Evolutionary conservation across 352 stramenopile species (phyloP).

Genomic region (Pythium insidiosum): DNA sequence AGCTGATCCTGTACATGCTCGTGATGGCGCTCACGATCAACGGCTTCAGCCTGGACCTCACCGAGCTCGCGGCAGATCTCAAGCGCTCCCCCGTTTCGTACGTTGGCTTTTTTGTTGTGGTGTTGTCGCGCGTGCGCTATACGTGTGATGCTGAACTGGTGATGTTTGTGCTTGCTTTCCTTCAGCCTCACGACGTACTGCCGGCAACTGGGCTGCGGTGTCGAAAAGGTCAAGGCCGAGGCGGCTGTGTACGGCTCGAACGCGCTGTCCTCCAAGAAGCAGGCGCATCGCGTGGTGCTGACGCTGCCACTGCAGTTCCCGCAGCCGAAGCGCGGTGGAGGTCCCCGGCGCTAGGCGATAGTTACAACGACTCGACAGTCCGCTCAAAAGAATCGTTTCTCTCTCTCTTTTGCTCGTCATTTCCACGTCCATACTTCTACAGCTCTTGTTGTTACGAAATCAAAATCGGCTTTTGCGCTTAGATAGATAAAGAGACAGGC

Average conservation of each 20-base stretch:
- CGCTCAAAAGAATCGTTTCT: no score
- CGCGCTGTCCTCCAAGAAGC: slow-evolving; percentile 60
- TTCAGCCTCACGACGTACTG: slow-evolving; percentile 47
- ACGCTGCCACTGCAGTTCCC: slow-evolving; percentile 76
- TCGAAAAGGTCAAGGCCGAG: slow-evolving; percentile 68
- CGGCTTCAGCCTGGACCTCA: slow-evolving; percentile 67
- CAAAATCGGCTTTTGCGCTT: no score
- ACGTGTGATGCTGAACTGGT: slow-evolving; percentile 1
- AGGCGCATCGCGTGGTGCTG: slow-evolving; percentile 55
- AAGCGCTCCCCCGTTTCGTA: slow-evolving; percentile 46
- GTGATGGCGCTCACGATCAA: slow-evolving; percentile 69
- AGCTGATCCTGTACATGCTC: slow-evolving; percentile 70
- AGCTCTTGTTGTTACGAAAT: no score
- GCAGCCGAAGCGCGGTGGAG: slow-evolving; percentile 48
- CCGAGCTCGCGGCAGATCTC: slow-evolving; percentile 54
- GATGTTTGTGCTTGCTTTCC: not conserved
- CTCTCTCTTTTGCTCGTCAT: no score
- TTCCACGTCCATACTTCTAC: no score
- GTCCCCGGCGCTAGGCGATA: slow-evolving; percentile 34
- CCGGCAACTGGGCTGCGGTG: slow-evolving; percentile 59
- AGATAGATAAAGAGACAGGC: no score
- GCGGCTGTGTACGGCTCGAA: slow-evolving; percentile 38
- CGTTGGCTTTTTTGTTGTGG: slow-evolving; percentile 4
- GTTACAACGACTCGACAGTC: no score
- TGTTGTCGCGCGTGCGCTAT: not conserved